Conservation (phyloP, 352 stramenopile genomes). For the Globisporangium emineosum region DNA sequence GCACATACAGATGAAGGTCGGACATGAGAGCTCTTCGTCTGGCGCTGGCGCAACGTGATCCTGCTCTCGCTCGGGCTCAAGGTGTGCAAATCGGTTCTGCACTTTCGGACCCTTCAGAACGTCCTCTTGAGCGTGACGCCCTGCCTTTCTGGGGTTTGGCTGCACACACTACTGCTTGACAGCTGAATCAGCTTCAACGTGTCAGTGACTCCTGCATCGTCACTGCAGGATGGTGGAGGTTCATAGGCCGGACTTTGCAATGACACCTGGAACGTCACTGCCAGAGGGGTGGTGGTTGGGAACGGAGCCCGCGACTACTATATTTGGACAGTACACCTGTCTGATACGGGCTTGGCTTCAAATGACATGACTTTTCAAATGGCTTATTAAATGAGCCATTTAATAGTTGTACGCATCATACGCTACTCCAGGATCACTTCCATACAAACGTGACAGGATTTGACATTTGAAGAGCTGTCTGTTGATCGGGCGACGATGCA, state of each 20-base stretch:
- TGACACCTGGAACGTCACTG: background rate
- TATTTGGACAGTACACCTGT: no score
- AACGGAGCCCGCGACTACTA: no score
- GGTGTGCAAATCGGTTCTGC: background rate
- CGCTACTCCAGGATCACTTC: no score
- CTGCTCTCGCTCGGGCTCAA: background rate
- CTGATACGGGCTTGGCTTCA: no score
- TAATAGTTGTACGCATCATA: no score
- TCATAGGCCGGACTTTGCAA: background rate
- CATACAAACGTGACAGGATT: no score
- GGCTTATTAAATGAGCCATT: no score
- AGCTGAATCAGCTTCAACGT: background rate
- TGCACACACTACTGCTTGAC: background rate
- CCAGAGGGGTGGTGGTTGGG: background rate
- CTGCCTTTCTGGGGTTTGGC: background rate
- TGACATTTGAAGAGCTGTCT: no score
- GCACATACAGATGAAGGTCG: background rate
- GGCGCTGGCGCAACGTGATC: background rate
- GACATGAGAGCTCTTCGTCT: background rate
- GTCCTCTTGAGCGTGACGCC: background rate
- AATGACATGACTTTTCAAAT: no score
- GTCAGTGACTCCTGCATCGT: background rate
- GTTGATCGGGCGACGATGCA: no score
- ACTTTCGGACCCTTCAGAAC: background rate
- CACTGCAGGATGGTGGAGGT: background rate